These are phyloP conservation scores for Gastrolobium bilobum DNA, from an alignment of 306 rosid genomes.

Conservation along the genomic window DNA sequence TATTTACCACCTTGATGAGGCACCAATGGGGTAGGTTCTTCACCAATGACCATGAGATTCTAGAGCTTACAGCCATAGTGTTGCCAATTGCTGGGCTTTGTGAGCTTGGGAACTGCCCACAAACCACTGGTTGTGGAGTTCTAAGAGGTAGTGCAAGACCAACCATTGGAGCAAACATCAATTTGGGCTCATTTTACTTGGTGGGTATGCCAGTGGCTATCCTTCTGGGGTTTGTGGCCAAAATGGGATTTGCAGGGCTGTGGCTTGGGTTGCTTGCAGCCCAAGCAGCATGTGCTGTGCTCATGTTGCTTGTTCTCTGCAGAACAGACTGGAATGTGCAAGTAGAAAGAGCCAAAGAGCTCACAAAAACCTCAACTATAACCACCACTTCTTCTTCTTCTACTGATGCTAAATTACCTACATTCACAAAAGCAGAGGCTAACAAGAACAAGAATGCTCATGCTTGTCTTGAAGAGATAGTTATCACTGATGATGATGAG, in stretches of 20 bases:
- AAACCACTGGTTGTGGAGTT: conserved; percentile 93
- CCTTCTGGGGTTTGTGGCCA: conserved; percentile 69
- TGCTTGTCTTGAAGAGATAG: conserved; percentile 62
- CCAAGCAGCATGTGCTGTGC: conserved; percentile 80
- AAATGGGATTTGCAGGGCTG: conserved; percentile 85
- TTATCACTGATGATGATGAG: conserved; percentile 52
- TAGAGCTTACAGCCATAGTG: conserved; percentile 76
- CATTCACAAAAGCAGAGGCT: conserved; percentile 41
- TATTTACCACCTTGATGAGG: conserved; percentile 78
- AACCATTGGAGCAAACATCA: conserved; percentile 84
- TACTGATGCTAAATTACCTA: conserved; percentile 45
- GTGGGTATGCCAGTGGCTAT: conserved; percentile 96
- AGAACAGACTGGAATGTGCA: conserved; percentile 86
- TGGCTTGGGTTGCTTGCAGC: conserved; percentile 99
- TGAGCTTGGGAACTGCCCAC: conserved; percentile 99
- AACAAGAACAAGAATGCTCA: conserved; percentile 25
- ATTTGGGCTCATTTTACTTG: conserved; percentile 85
- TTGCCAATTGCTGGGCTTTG: conserved; percentile 88
- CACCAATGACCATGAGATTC: conserved; percentile 72
- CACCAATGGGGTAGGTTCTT: conserved; percentile 86
- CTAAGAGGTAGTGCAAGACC: conserved; percentile 93
- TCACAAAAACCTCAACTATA: conserved; percentile 56
- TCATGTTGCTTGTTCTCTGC: conserved; percentile 81
- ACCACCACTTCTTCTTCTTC: conserved; percentile 20
- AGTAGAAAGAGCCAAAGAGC: conserved; percentile 69